Evolutionary conservation across 768 basidiomycete species (phyloP), one percentile per base, ranked within the genome.

Genomic region (Russula ochroleuca): DNA sequence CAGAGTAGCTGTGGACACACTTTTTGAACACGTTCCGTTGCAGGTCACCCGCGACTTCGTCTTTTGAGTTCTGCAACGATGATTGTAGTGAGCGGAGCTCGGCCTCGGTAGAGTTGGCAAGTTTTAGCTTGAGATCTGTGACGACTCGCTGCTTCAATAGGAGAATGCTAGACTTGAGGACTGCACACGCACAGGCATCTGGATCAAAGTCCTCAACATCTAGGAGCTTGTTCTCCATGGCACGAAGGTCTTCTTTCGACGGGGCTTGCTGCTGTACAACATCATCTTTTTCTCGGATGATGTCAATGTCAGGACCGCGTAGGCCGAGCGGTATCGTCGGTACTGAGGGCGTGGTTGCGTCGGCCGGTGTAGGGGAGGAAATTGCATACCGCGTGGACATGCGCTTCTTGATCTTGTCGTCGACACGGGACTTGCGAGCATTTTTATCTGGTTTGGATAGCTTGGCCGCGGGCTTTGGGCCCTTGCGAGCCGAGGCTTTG

Each of bases 1-100:
- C 37, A 47, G 48, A 38, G 40, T 28, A 38, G 31, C 38, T 7
- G 13, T 19, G 37, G 17, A 63, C 81, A 89, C 93, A 90, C 94
- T 97, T 94, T 78, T 95, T 92, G 80, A 97, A 97, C 0, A 98
- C 95, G 70, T 88, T 97, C 66, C 83, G 83, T 76, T 97, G 94
- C 40, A 99, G 75, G 65, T 96, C 91, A 7, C 83, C 76, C 2
- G 87, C 84, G 2, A 90, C 90, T 53, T 85, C 86, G 63, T 85
- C 83, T 70, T 87, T 89, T 23, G 87, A 81, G 5, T 78, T 76
- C 54, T 82, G 85, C 35, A 96, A 75, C 0, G 90, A 90, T 19
- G 88, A 89, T 72, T 92, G 90, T 53, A 93, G 77, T 0, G 83
- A 82, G 73, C 81, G 83, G 45, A 92, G 78, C 70, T 92, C 90